A percentile compares a stretch with the other conserved stretches of the same genome.
Evolutionary conservation across 805 yeast species (phyloP).

Genomic region (Starmerella asiatica): DNA sequence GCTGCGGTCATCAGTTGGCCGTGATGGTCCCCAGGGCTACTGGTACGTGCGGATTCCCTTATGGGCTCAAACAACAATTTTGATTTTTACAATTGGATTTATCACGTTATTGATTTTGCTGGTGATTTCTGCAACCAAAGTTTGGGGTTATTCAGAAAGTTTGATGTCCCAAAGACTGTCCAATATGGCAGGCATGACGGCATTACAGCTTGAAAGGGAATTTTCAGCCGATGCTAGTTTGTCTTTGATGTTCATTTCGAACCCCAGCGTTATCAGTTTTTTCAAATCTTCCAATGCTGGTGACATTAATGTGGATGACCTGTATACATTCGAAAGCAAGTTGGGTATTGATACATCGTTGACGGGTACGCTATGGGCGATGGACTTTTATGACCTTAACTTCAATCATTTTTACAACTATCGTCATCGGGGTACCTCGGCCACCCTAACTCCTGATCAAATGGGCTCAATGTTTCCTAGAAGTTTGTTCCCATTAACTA

Average conservation of each 20-base stretch:
- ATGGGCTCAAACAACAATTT: constrained; percentile 17
- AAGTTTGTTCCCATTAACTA: constrained; percentile 6
- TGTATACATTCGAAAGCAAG: constrained; percentile 5
- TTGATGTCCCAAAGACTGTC: constrained; percentile 14
- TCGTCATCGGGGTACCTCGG: constrained; percentile 1
- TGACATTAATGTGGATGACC: background rate
- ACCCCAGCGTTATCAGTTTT: background rate
- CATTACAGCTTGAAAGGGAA: constrained; percentile 12
- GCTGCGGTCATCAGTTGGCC: background rate
- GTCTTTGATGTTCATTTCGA: constrained; percentile 1
- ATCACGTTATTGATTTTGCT: constrained; percentile 13
- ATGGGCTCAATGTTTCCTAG: constrained; percentile 2
- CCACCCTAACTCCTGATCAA: background rate
- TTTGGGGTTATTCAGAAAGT: constrained; percentile 14
- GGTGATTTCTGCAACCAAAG: constrained; percentile 11
- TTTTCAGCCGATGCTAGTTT: constrained; percentile 4
- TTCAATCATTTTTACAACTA: constrained; percentile 7
- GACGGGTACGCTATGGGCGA: background rate
- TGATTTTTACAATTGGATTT: constrained; percentile 15
- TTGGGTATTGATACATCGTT: constrained; percentile 4
- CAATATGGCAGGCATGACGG: constrained; percentile 16
- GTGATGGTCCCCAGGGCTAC: constrained; percentile 8
- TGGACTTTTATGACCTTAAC: constrained; percentile 9
- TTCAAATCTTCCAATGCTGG: constrained; percentile 2
- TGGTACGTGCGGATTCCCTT: constrained; percentile 18